A percentile compares a stretch with the other conserved stretches of the same genome.
Evolutionary conservation across 345 rosid species (phyloP).

Genomic region (Linum lewisii): DNA sequence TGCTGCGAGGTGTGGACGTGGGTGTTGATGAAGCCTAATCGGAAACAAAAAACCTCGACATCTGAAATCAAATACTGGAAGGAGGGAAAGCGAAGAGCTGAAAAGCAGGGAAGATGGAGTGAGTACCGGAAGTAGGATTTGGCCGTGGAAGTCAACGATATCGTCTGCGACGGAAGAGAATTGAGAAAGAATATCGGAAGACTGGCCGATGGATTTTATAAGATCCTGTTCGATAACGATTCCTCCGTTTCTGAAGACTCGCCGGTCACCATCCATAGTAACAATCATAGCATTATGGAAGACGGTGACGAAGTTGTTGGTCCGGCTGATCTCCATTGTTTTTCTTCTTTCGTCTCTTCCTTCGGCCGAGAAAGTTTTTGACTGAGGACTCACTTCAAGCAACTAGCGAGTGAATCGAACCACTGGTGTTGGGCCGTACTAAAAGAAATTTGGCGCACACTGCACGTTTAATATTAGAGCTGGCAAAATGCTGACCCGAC

Average conservation of each 20-base stretch:
- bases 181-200: constrained; percentile 29
- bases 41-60: background rate
- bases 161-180: constrained; percentile 30
- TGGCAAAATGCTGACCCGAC: too few relatives aligned
- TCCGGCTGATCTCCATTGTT: constrained; percentile 22
- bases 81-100: background rate
- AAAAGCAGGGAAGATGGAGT: background rate
- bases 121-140: constrained; percentile 44
- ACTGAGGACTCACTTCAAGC: too few relatives aligned
- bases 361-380: background rate
- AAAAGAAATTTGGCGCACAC: too few relatives aligned
- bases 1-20: constrained; percentile 71
- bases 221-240: constrained; percentile 30
- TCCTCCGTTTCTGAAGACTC: constrained; percentile 46
- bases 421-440: too few relatives aligned
- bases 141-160: constrained; percentile 43
- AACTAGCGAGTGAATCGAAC: too few relatives aligned
- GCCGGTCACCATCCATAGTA: constrained; percentile 39
- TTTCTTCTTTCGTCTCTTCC: background rate
- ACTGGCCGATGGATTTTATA: constrained; percentile 51
- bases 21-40: constrained; percentile 47
- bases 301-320: constrained; percentile 10
- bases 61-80: background rate
- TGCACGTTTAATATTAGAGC: too few relatives aligned
- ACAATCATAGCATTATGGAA: constrained; percentile 44